Percentiles rank a stretch among this genome's conserved stretches.
Evolutionary conservation across 441 rosid genomes (phyloP).

Genomic region (Euphorbia neoarborescens): DNA sequence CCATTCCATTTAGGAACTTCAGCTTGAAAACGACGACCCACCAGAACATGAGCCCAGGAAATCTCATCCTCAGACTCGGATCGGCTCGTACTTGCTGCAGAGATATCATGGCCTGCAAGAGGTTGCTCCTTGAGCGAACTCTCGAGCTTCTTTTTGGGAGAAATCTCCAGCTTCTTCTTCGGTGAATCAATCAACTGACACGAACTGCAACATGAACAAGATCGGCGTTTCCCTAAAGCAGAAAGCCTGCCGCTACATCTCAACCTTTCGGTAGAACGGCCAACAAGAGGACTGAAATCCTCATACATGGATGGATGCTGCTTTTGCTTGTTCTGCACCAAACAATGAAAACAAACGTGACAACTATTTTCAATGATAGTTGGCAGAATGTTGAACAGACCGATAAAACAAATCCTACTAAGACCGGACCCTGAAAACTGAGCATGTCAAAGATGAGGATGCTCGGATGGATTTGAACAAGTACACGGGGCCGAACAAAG

Average conservation of each 20-base stretch:
- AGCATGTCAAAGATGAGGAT: neutral
- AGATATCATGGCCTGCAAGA: conserved; percentile 18
- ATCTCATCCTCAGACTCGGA: conserved; percentile 21
- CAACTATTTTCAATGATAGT: neutral
- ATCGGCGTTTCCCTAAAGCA: conserved; percentile 21
- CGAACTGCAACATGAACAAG: conserved; percentile 31
- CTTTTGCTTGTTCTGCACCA: conserved; percentile 56
- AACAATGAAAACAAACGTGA: conserved; percentile 13
- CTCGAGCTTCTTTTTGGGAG: conserved; percentile 19
- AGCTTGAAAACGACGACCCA: conserved; percentile 66
- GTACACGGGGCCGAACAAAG: neutral
- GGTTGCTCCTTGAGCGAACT: conserved; percentile 19
- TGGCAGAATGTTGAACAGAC: neutral
- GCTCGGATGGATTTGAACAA: neutral
- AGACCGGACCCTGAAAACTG: neutral
- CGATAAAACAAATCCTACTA: neutral
- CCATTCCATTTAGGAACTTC: conserved; percentile 63
- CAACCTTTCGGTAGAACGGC: conserved; percentile 52
- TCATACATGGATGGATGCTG: conserved; percentile 67
- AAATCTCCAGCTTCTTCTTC: conserved; percentile 22
- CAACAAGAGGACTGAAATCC: conserved; percentile 38
- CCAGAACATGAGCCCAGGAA: conserved; percentile 27
- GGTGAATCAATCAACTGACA: conserved; percentile 21
- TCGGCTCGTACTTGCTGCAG: conserved; percentile 15
- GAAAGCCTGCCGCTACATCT: conserved; percentile 31